Evolutionary conservation across 208 protist genomes (phyloP), one percentile per base, ranked within the genome.

Genomic region (Leishmania amazonensis): DNA sequence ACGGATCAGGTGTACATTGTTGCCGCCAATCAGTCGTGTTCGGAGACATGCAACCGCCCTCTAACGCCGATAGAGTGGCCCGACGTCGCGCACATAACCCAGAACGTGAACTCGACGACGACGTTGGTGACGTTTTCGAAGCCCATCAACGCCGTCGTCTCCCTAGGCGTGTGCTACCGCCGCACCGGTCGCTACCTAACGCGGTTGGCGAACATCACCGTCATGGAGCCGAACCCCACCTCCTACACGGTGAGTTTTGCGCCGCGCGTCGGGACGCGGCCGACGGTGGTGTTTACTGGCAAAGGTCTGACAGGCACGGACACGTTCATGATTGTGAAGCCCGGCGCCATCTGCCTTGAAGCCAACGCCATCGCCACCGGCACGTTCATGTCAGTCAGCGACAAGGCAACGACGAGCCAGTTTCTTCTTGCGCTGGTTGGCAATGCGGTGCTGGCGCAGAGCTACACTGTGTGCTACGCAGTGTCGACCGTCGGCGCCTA

Each of bases 391-490:
- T 87, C 75, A 13, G 75, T 88, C 58, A 82, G 78, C 53, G 64
- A 49, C 60, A 74, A 83, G 31, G 87, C 76, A 15, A 86, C 75
- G 53, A 83, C 51, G 38, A 90, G 75, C 47, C 58, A 45, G 45
- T 96, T 96, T 70, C 68, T 86, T 72, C n/a, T 96, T 0, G 78
- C 88, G 0, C 90, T 95, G 64, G 75, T 85, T 49, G 80, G 81
- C 24, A 75, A 49, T 60, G 75, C 54, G 3, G 81, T 94, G 1
- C 31, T 51, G n/a, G 84, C 71, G 62, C 83, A 83, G 51, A 76
- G 47, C 45, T 97, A 96, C 86, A 90, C 83, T 3, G 92, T 98
- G 21, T 98, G 95, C 85, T 98, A 98, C 83, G 38, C 88, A 15
- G 78, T 92, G 35, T 76, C 85, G 45, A 86, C 83, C 21, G 76